phyloP scores from a whole-genome alignment of 2,329 filamentous ascomycete genomes.

The Hirsutella minnesotensis region DNA sequence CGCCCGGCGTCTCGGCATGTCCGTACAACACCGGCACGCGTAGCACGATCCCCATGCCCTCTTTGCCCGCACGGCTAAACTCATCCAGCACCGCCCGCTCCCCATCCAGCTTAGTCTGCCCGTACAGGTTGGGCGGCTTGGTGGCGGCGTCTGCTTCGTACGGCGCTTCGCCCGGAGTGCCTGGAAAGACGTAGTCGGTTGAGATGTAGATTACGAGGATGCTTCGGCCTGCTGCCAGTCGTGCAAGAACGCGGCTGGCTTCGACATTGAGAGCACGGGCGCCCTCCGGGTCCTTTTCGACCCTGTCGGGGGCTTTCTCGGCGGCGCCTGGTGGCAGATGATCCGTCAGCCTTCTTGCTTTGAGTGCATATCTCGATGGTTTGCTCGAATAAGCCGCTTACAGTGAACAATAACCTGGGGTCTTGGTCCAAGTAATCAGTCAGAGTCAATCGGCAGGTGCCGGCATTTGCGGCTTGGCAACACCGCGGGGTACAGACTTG shows the following conservation, averaged over 20 bases:
- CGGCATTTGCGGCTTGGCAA: not conserved
- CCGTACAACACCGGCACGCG: slow-evolving; percentile 81
- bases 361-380: not conserved
- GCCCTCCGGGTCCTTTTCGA: slow-evolving; percentile 65
- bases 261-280: slow-evolving; percentile 64
- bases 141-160: slow-evolving; percentile 56
- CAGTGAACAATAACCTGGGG: slow-evolving; percentile 74
- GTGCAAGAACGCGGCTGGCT: slow-evolving; percentile 55
- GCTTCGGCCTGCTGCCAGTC: slow-evolving; percentile 47
- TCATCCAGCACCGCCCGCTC: slow-evolving; percentile 54
- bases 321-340: slow-evolving; percentile 52
- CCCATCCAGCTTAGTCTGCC: slow-evolving; percentile 48
- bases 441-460: not conserved
- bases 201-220: slow-evolving; percentile 67
- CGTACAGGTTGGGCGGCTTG: slow-evolving; percentile 65
- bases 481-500: slow-evolving; percentile 30
- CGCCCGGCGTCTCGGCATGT: slow-evolving; percentile 52
- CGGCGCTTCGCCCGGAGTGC: slow-evolving; percentile 66
- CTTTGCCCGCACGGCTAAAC: slow-evolving; percentile 34
- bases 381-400: slow-evolving; percentile 25
- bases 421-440: slow-evolving; percentile 25
- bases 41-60: slow-evolving; percentile 54
- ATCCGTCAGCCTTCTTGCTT: slow-evolving; percentile 1
- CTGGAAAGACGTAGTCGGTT: slow-evolving; percentile 72
- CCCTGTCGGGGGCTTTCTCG: slow-evolving; percentile 79